Percentiles rank a stretch among this genome's conserved stretches.
Evolutionary conservation across 2,329 filamentous ascomycete genomes (phyloP).

Genomic region (Tothia fuscella): DNA sequence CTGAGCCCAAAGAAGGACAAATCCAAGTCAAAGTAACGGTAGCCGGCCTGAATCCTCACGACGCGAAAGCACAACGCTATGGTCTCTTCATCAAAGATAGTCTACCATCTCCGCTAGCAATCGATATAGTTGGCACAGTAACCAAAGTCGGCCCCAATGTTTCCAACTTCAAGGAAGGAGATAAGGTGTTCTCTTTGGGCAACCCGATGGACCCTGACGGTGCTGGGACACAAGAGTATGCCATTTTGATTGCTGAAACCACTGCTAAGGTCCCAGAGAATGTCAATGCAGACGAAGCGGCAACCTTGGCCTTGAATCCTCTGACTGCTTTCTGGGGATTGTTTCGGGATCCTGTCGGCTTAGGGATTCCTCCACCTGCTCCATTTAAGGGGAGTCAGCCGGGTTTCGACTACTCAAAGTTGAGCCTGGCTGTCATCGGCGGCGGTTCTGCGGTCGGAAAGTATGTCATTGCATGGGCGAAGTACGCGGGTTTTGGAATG

Average conservation of each 20-base stretch:
- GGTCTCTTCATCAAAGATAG: neutral
- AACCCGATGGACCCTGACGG: neutral
- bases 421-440: conserved; percentile 1
- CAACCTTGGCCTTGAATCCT: neutral
- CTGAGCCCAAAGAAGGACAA: neutral
- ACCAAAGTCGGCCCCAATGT: neutral
- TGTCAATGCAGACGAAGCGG: neutral
- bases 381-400: neutral
- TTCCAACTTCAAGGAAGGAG: neutral
- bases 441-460: neutral
- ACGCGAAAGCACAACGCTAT: neutral
- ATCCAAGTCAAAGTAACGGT: neutral
- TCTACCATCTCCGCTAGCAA: neutral
- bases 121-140: neutral
- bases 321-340: neutral
- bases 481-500: neutral
- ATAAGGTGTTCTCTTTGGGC: neutral
- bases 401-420: neutral
- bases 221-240: neutral
- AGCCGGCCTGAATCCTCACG: neutral
- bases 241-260: neutral
- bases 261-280: neutral
- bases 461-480: neutral
- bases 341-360: neutral
- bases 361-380: neutral